Base-by-base conservation (phyloP, 2,329 filamentous ascomycete genomes). In the Amylocarpus encephaloides region DNA sequence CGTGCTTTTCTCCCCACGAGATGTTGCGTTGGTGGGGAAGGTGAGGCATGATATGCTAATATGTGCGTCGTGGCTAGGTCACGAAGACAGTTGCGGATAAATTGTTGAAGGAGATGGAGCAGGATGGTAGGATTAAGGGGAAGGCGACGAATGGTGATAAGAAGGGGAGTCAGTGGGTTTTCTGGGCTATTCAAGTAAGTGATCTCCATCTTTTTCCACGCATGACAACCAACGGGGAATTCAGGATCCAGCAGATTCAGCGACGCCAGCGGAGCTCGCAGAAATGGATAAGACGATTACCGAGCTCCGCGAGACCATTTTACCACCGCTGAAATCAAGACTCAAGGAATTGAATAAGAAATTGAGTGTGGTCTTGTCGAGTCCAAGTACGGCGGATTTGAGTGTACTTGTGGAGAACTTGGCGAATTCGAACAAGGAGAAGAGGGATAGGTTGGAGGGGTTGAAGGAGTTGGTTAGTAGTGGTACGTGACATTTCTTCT, bases 71-170 rank as follows among this genome's bases (percentile, higher is more conserved):
- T 5, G 6, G 5, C 54, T 33, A 66, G 63, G 51, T 62, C 15
- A 60, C 53, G 6, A 54, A 62, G 75, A 78, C 79, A 11, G 71
- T 78, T 39, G 74, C 80, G 19, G 73, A 74, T 26, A 86, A 84
- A 65, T 62, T 78, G 30, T 68, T 86, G 32, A 82, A 80, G 59
- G 80, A 84, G 52, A 68, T 86, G 63, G 75, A 80, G 52, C 79
- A 83, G 57, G 73, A 71, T 38, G 76, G 76, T 10, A 67, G 78
- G 57, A 78, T 86, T 38, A 78, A 78, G 59, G 78, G 76, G 44
- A 76, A 66, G 39, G 61, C 61, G 0, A 62, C 62, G 0, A 64
- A 64, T 48, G 61, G 59, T 2, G 62, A 63, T 43, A 58, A 59
- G 12, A 60, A 57, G 11, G 65, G 65, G 3, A 64, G 59, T 7